Base-by-base conservation (phyloP, 2,329 filamentous ascomycete genomes). In the Camillea tinctor region DNA sequence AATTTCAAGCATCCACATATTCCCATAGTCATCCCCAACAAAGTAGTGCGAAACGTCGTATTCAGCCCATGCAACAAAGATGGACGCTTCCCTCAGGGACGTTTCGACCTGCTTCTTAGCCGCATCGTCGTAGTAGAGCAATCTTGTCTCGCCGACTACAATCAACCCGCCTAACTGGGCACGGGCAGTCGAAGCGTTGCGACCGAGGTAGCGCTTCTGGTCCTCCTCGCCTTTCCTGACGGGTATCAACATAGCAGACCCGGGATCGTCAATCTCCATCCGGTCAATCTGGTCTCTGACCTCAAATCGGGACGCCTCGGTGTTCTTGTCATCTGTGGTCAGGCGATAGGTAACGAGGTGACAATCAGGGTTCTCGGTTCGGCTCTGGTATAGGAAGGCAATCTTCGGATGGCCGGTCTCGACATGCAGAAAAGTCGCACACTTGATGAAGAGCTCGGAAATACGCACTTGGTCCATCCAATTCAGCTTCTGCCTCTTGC, bases 21-120 rank as follows among this genome's bases (percentile, higher is more conserved):
- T 85, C 17, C 95, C 94, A 71, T 95, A 97, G 68, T 97, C 93
- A 72, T 99, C 95, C 1, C 90, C 93, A 2, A 99, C 78, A n/a
- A 97, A 81, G 78, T 93, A 98, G 69, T 89, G 84, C 48, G 89
- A 88, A 22, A 87, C 86, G 69, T 98, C 91, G 55, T 95, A 88
- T 68, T 89, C 86, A 63, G 91, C 90, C 93, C 94, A 99, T 1
- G 92, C 88, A n/a, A 95, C 89, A 68, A 96, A 98, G 40, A 97
- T 88, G 2, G 90, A 92, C 0, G 93, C 85, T 59, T 94, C 88
- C 0, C 86, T 80, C 2, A 97, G 76, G 0, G 82, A 78, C 8
- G 87, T 82, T 19, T 88, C 85, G 13, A 92, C 83, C 13, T 82
- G 83, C 36, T 87, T 84, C 63, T 89, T 88, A 1, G 82, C 91